Evolutionary conservation across 2,329 filamentous ascomycete species (phyloP), one percentile per base, ranked within the genome.

Genomic region (Rhynchosporium agropyri): DNA sequence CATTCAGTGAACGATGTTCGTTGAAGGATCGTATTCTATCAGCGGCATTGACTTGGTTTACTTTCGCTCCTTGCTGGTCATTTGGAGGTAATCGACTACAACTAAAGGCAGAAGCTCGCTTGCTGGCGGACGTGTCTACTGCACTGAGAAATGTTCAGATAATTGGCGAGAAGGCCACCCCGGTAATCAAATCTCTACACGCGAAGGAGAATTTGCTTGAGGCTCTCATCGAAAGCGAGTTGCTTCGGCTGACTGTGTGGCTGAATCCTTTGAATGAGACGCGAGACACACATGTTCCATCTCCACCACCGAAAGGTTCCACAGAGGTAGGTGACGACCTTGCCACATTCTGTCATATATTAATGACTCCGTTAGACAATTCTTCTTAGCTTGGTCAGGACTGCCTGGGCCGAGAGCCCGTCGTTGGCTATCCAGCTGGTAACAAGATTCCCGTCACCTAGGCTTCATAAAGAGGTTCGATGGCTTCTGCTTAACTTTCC

Each of bases 1-100:
- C 81, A n/a, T 75, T 80, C 20, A 75, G 84, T 33, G 84, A 88
- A 6, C 87, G 89, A 71, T 95, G 90, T 88, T 87, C 89, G 63
- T 80, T 98, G 43, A 97, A 97, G 75, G 93, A 98, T 72, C 87
- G 91, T 68, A 88, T 97, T 58, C 76, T 99, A 43, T 93, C 92
- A 5, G 92, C 92, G 36, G 93, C 87, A 13, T 80, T 99, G 38
- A 87, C 84, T 65, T 99, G 96, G 96, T 99, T 99, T 76, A 85
- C 83, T 45, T 85, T 88, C 68, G 80, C 91, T 5, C 91, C 93
- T 13, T 86, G 87, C 68, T 99, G 95, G 94, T 96, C 95, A 0
- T 98, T 95, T 76, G 95, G 95, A 62, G 95, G 94, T 71, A 99
- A 97, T 74, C 85, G 91, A 55, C 79, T 99, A 15, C 95, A 99